These are phyloP conservation scores for Lachnum nothofagi DNA, from an alignment of 2,329 filamentous ascomycete species.

Conservation along the genomic window DNA sequence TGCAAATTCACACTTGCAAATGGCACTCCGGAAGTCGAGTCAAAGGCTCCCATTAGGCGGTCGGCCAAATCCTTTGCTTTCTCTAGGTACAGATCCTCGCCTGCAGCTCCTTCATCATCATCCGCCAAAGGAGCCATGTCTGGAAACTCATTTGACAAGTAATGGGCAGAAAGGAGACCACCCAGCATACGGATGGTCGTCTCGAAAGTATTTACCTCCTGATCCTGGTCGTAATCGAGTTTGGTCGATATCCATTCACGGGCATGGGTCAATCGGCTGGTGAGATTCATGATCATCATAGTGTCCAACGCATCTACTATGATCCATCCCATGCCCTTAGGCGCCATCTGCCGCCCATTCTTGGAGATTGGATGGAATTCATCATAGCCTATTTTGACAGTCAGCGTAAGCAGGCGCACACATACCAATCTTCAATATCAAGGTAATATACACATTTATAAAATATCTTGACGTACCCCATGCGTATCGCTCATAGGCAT, in stretches of 20 bases:
- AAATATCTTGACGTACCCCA: constrained; percentile 61
- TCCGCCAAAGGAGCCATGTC: constrained; percentile 69
- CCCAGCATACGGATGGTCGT: constrained; percentile 97
- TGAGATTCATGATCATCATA: constrained; percentile 97
- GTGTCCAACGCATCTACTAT: constrained; percentile 95
- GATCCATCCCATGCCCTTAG: constrained; percentile 91
- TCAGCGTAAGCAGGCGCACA: constrained; percentile 28
- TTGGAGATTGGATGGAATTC: constrained; percentile 82
- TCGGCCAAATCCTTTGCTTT: constrained; percentile 93
- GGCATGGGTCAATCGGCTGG: constrained; percentile 74
- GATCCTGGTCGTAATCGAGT: constrained; percentile 81
- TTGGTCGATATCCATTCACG: constrained; percentile 81
- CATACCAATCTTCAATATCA: too few relatives aligned
- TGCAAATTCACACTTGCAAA: constrained; percentile 86
- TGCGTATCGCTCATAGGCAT: constrained; percentile 83
- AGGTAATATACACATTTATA: too few relatives aligned
- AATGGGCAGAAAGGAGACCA: constrained; percentile 86
- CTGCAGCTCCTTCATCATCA: constrained; percentile 65
- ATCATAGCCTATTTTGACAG: constrained; percentile 58
- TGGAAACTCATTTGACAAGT: constrained; percentile 79
- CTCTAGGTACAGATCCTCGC: constrained; percentile 90
- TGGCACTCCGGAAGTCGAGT: constrained; percentile 79
- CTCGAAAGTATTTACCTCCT: constrained; percentile 96
- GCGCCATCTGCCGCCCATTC: constrained; percentile 75
- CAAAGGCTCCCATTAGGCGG: constrained; percentile 79